A percentile compares a stretch with the other conserved stretches of the same genome.
Evolutionary conservation across 192 early-diverging fungal species (phyloP).

Genomic region (Lobulomyces angularis): DNA sequence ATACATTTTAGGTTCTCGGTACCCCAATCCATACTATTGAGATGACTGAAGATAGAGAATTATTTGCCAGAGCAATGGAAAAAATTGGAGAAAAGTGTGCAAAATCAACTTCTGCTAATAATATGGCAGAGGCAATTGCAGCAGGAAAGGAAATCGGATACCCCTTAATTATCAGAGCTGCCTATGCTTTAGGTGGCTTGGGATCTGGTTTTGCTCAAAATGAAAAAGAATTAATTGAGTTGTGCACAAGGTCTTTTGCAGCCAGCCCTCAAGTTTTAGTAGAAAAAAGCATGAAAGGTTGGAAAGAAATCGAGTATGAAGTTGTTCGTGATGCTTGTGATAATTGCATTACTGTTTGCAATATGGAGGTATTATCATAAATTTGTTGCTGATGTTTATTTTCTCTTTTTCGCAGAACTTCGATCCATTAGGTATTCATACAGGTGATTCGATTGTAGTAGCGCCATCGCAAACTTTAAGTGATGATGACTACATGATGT

Average conservation of each 20-base stretch:
- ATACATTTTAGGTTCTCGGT: slow-evolving; percentile 53
- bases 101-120: slow-evolving; percentile 67
- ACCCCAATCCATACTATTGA: slow-evolving; percentile 92
- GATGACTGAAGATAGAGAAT: slow-evolving; percentile 92
- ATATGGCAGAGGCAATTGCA: slow-evolving; percentile 68
- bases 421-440: slow-evolving; percentile 97
- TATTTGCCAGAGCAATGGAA: slow-evolving; percentile 74
- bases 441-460: slow-evolving; percentile 98
- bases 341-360: slow-evolving; percentile 99
- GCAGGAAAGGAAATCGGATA: slow-evolving; percentile 86
- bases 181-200: slow-evolving; percentile 90
- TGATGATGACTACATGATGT: slow-evolving; percentile 98
- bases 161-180: slow-evolving; percentile 91
- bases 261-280: slow-evolving; percentile 88
- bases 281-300: slow-evolving; percentile 96
- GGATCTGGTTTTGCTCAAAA: slow-evolving; percentile 95
- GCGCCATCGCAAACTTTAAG: slow-evolving; percentile 93
- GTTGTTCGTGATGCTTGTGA: slow-evolving; percentile 87
- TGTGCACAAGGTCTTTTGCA: slow-evolving; percentile 81
- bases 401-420: slow-evolving; percentile 55
- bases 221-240: slow-evolving; percentile 63
- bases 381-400: neutral
- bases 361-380: slow-evolving; percentile 67
- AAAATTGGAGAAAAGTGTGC: slow-evolving; percentile 90
- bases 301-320: slow-evolving; percentile 99